Conservation (phyloP, 179 eudicot species). For the Silene vulgaris region DNA sequence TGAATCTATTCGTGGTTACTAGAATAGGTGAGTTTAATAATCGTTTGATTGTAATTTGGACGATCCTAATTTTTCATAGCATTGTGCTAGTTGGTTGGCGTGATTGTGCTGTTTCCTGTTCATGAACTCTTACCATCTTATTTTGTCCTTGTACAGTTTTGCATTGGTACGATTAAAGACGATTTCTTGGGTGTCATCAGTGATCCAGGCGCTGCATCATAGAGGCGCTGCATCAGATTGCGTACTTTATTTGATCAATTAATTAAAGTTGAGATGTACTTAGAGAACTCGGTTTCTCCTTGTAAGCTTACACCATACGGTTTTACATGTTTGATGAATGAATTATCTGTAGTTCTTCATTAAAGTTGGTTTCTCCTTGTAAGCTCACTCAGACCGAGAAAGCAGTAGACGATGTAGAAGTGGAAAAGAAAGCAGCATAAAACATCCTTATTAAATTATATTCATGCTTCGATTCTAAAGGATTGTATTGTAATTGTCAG, state of each 20-base stretch:
- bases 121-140: neutral
- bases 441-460: no score
- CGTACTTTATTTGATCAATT: no score
- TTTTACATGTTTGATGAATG: no score
- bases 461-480: no score
- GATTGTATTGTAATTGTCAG: no score
- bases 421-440: no score
- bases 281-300: neutral
- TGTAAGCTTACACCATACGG: no score
- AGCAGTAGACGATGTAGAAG: no score
- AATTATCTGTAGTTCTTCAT: no score
- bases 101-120: neutral
- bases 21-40: neutral
- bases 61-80: neutral
- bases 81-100: neutral
- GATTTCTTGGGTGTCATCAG: slow-evolving; percentile 87
- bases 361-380: no score
- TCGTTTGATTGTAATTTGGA: neutral
- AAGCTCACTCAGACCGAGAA: no score
- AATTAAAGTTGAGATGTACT: neutral
- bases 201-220: slow-evolving; percentile 59
- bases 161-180: slow-evolving; percentile 88
- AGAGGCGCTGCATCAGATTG: neutral
- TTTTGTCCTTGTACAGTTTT: slow-evolving; percentile 52
- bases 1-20: neutral